Evolutionary conservation across 805 yeast species (phyloP), one percentile per base, ranked within the genome.

Genomic region (Metschnikowia cubensis): DNA sequence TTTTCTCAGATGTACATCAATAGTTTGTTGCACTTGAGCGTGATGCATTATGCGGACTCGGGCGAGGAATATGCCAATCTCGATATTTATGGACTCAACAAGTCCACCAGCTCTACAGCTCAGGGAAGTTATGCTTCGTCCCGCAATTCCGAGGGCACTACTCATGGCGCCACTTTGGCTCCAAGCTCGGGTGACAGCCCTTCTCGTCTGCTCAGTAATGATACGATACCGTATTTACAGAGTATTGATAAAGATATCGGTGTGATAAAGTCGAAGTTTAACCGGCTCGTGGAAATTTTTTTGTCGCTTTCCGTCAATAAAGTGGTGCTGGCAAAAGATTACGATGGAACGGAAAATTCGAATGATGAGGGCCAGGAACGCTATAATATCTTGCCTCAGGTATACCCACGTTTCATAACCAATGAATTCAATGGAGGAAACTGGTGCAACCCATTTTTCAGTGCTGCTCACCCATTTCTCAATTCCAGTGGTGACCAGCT

Each of bases 401-500:
- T 83, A 2, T 80, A 83, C 55, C 90, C 94, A 7, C 73, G 94
- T 51, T 84, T 86, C 58, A 66, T 87, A 17, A 73, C 77, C 38
- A 82, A 82, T 29, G 81, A 79, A 48, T 86, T 83, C 62, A 83
- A 83, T 57, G 92, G 90, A 15, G 92, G 91, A n/a, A 83, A 84
- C 52, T 86, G 90, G 85, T 77, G 80, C 43, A 85, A 85, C 58
- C 88, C 87, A 22, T 84, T 84, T 56, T 79, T 81, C 55, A 63
- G 73, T 40, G 59, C 72, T 42, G 56, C 59, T 34, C 73, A 69
- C 44, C 60, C 65, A 6, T 69, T 68, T 20, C 64, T 71, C 35
- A 74, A 71, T 56, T 68, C 67, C 29, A 70, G 76, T 56, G 77
- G 77, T 2, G 75, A 72, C 52, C 75, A 72, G 29, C 61, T 71